Evolutionary conservation across 805 yeast genomes (phyloP).

Genomic region (Pichia kluyveri): DNA sequence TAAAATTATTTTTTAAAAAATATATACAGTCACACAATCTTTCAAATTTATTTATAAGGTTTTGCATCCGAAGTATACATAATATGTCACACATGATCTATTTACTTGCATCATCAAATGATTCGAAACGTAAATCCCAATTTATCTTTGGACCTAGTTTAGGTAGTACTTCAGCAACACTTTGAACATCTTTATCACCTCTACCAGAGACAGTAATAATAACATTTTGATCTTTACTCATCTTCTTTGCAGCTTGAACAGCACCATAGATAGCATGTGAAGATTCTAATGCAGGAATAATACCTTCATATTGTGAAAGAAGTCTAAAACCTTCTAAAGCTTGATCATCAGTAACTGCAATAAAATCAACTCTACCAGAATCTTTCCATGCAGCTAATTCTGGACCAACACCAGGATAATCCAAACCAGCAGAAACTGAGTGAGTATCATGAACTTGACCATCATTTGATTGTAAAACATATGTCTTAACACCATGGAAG

Average conservation of each 20-base stretch:
- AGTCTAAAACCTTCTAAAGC: conserved; percentile 86
- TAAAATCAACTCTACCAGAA: conserved; percentile 82
- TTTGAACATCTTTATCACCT: conserved; percentile 98
- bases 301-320: conserved; percentile 91
- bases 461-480: conserved; percentile 80
- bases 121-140: conserved; percentile 91
- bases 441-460: conserved; percentile 98
- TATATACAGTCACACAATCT: neutral
- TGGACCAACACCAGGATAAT: conserved; percentile 99
- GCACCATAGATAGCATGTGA: conserved; percentile 96
- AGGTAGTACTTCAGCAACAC: conserved; percentile 92
- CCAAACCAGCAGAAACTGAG: conserved; percentile 96
- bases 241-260: conserved; percentile 73
- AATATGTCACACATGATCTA: neutral
- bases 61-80: neutral
- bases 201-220: conserved; percentile 93
- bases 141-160: conserved; percentile 81
- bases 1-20: too few species aligned
- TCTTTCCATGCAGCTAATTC: conserved; percentile 94
- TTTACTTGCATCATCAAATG: conserved; percentile 25
- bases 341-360: conserved; percentile 92
- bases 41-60: neutral
- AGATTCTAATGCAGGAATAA: conserved; percentile 96
- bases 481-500: conserved; percentile 95
- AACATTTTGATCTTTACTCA: conserved; percentile 70